Evolutionary conservation across 169 alveolate species (phyloP).

Genomic region (Babesia ovata): DNA sequence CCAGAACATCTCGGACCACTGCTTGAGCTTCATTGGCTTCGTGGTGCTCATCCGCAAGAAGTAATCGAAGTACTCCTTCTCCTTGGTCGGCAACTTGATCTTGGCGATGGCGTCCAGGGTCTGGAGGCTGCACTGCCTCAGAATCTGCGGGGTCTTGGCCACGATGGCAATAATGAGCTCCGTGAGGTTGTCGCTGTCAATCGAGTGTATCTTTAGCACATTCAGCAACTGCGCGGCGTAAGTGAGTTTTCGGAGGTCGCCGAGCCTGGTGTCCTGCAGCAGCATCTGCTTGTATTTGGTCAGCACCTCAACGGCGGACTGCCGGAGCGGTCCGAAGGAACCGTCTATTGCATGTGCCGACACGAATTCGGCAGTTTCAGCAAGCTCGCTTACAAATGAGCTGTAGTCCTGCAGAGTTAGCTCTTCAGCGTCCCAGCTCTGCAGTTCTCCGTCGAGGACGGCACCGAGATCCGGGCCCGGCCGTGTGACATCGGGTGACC

Average conservation of each 20-base stretch:
- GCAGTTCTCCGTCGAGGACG: conserved; percentile 10
- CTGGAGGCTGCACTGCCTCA: conserved; percentile 12
- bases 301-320: conserved; percentile 10
- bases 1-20: conserved; percentile 29
- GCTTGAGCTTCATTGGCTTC: background rate
- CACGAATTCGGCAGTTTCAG: conserved; percentile 18
- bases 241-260: conserved; percentile 19
- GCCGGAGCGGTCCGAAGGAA: conserved; percentile 29
- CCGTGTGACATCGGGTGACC: conserved; percentile 7
- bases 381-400: background rate
- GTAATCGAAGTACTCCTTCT: conserved; percentile 1
- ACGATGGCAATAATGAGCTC: conserved; percentile 12
- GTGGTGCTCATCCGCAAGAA: conserved; percentile 1
- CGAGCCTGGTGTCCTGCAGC: background rate
- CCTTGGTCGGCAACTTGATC: conserved; percentile 12
- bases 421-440: background rate
- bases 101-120: conserved; percentile 28
- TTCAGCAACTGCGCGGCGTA: conserved; percentile 32
- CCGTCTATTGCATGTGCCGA: conserved; percentile 20
- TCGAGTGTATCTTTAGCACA: conserved; percentile 36
- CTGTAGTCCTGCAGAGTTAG: conserved; percentile 15
- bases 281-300: conserved; percentile 25
- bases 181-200: conserved; percentile 42
- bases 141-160: conserved; percentile 21
- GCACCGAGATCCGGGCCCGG: conserved; percentile 39